phyloP scores from a whole-genome alignment of 106 monocot species.

The Posidonia australis region DNA sequence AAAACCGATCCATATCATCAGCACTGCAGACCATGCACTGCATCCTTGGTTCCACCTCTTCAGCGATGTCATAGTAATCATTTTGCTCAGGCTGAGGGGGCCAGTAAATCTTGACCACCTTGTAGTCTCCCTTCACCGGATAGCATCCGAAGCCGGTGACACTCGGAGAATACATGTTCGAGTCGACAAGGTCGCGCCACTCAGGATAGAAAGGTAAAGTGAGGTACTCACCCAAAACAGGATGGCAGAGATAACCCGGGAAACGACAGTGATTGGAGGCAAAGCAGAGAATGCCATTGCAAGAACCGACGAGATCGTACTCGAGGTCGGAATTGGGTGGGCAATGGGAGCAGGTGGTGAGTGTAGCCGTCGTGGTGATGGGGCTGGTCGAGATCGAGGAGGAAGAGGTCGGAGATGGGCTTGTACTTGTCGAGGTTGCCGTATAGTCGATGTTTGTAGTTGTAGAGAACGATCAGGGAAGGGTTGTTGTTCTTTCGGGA shows the following conservation, averaged over 20 bases:
- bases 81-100: too few species aligned
- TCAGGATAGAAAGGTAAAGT: slow-evolving; percentile 1
- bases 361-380: background rate
- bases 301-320: slow-evolving; percentile 1
- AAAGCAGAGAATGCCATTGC: background rate
- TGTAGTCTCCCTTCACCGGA: too few species aligned
- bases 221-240: background rate
- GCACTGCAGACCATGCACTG: background rate
- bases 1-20: background rate
- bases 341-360: too few species aligned
- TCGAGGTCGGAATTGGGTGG: too few species aligned
- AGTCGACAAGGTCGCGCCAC: too few species aligned
- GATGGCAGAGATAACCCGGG: background rate
- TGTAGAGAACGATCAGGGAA: background rate
- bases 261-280: background rate
- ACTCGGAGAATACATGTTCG: too few species aligned
- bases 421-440: background rate
- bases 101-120: too few species aligned
- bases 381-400: background rate
- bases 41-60: too few species aligned
- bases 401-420: slow-evolving; percentile 1
- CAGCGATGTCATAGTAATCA: too few species aligned
- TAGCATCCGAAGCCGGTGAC: too few species aligned
- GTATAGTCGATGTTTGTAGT: background rate
- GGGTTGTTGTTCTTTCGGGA: background rate